A percentile compares a stretch with the other conserved stretches of the same genome.
phyloP scores from a whole-genome alignment of 306 rosid species.

The Cercis canadensis region DNA sequence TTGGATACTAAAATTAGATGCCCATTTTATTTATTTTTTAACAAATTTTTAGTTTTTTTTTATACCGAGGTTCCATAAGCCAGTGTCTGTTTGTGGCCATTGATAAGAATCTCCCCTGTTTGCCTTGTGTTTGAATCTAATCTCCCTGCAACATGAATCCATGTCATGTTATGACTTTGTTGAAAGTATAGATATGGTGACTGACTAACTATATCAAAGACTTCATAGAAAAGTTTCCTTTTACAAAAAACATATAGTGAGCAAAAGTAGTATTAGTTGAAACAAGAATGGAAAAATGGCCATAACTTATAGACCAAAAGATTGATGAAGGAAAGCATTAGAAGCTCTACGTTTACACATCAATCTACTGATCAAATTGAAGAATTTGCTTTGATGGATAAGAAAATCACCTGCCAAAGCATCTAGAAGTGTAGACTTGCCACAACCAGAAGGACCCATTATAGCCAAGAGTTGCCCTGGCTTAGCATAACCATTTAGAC shows the following conservation, averaged over 20 bases:
- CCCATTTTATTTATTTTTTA: background rate
- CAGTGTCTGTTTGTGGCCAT: conserved; percentile 40
- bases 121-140: conserved; percentile 43
- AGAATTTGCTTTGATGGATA: no score
- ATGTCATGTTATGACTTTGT: background rate
- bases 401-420: conserved; percentile 59
- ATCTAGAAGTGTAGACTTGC: conserved; percentile 77
- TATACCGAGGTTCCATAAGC: conserved; percentile 51
- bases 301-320: no score
- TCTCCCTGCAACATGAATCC: conserved; percentile 41
- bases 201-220: no score
- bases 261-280: no score
- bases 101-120: conserved; percentile 42
- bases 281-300: no score
- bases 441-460: conserved; percentile 81
- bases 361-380: no score
- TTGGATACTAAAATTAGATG: background rate
- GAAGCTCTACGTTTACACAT: no score
- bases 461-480: conserved; percentile 67
- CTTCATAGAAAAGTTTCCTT: no score
- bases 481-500: conserved; percentile 56
- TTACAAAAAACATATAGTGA: no score
- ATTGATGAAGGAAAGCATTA: no score
- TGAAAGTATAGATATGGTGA: no score
- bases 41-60: background rate